Evolutionary conservation across 257 asterid species (phyloP).

Genomic region (Eustoma russellianum): DNA sequence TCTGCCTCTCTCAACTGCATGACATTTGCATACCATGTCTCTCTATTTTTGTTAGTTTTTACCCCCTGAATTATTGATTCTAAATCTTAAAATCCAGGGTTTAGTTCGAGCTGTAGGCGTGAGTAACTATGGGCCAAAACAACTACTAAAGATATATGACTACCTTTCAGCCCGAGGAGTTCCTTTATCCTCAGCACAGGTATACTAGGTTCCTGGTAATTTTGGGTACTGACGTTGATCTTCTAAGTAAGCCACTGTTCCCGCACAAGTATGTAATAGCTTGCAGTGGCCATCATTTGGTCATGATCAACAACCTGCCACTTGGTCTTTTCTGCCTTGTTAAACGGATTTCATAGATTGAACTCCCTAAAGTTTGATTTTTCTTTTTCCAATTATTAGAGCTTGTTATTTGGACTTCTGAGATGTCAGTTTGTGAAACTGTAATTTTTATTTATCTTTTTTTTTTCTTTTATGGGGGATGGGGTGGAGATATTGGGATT

Average conservation of each 20-base stretch:
- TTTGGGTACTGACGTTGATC: background rate
- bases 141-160: conserved; percentile 63
- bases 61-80: background rate
- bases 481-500: background rate
- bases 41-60: background rate
- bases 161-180: conserved; percentile 78
- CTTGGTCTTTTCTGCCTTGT: background rate
- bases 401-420: background rate
- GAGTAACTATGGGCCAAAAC: conserved; percentile 95
- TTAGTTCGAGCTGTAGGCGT: conserved; percentile 91
- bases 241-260: background rate
- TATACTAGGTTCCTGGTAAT: conserved; percentile 11
- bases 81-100: conserved; percentile 36
- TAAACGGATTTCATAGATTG: background rate
- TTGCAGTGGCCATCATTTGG: too few species aligned
- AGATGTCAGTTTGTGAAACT: background rate
- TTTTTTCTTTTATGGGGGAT: too few species aligned
- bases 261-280: background rate
- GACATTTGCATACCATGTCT: background rate
- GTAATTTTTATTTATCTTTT: background rate
- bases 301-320: too few species aligned
- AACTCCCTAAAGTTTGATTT: background rate
- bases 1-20: background rate
- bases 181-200: conserved; percentile 92
- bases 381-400: background rate